phyloP scores from a whole-genome alignment of 306 rosid species.

The Ormosia emarginata region DNA sequence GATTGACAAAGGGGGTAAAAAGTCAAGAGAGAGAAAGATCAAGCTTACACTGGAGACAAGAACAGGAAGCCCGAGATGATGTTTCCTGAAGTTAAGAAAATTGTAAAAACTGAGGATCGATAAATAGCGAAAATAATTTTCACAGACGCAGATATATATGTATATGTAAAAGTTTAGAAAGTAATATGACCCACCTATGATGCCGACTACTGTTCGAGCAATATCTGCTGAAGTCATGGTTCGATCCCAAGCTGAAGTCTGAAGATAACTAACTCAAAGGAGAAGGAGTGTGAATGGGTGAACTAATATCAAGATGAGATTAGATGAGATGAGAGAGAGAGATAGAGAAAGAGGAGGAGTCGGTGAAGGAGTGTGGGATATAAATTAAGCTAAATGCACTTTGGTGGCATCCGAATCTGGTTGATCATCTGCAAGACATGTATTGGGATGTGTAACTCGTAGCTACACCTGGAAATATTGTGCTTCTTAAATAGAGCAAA shows the following conservation, averaged over 20 bases:
- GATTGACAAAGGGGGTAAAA: neutral
- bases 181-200: conserved; percentile 41
- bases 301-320: neutral
- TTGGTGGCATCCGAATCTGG: conserved; percentile 14
- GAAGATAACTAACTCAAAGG: neutral
- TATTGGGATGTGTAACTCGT: conserved; percentile 24
- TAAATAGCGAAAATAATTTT: neutral
- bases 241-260: neutral
- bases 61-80: conserved; percentile 66
- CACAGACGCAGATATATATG: too few species aligned
- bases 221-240: conserved; percentile 66
- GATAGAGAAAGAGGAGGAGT: neutral
- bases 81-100: conserved; percentile 65
- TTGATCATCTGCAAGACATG: conserved; percentile 54
- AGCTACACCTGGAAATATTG: conserved; percentile 26
- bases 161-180: neutral
- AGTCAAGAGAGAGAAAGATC: neutral
- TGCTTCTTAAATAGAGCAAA: conserved; percentile 21
- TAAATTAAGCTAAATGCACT: neutral
- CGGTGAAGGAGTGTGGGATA: neutral
- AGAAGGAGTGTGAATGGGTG: neutral
- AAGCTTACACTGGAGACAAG: conserved; percentile 77
- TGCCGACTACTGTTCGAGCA: conserved; percentile 65
- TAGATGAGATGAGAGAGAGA: neutral
- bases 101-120: neutral